These are phyloP conservation scores for Macrolepiota dolichaula DNA, from an alignment of 768 basidiomycete species.

Conservation along the genomic window DNA sequence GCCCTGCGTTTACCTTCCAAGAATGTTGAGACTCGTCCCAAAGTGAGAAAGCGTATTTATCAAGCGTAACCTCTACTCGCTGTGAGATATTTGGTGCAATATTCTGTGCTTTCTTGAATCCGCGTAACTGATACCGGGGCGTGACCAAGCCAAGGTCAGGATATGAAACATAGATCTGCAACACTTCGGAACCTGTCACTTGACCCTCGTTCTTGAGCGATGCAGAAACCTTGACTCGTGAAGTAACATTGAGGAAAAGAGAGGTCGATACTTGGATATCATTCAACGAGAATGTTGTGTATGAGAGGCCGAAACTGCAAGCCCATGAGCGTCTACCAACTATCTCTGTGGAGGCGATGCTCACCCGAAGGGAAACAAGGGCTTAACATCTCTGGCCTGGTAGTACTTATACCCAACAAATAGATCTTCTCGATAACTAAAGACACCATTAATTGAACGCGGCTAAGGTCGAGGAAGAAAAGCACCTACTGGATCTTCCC, in stretches of 20 bases:
- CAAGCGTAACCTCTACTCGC: slow-evolving; percentile 42
- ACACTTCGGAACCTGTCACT: slow-evolving; percentile 55
- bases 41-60: slow-evolving; percentile 68
- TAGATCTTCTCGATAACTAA: slow-evolving; percentile 54
- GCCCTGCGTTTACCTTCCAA: slow-evolving; percentile 52
- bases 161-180: slow-evolving; percentile 61
- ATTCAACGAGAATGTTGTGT: slow-evolving; percentile 63
- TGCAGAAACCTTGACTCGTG: slow-evolving; percentile 39
- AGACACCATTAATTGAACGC: neutral
- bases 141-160: slow-evolving; percentile 48
- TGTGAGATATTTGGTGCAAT: slow-evolving; percentile 43
- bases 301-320: slow-evolving; percentile 66
- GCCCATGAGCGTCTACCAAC: neutral
- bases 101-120: slow-evolving; percentile 56
- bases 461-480: neutral
- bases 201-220: slow-evolving; percentile 55
- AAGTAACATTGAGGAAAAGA: slow-evolving; percentile 15
- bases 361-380: slow-evolving; percentile 69
- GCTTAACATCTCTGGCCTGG: slow-evolving; percentile 45
- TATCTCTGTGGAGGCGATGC: slow-evolving; percentile 14
- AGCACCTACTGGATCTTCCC: slow-evolving; percentile 43
- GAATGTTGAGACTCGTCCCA: slow-evolving; percentile 45
- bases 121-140: slow-evolving; percentile 61
- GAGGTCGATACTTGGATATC: slow-evolving; percentile 36
- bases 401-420: slow-evolving; percentile 74